Conservation (phyloP, 1,284 basidiomycete genomes). For the Moesziomyces globuligerus region DNA sequence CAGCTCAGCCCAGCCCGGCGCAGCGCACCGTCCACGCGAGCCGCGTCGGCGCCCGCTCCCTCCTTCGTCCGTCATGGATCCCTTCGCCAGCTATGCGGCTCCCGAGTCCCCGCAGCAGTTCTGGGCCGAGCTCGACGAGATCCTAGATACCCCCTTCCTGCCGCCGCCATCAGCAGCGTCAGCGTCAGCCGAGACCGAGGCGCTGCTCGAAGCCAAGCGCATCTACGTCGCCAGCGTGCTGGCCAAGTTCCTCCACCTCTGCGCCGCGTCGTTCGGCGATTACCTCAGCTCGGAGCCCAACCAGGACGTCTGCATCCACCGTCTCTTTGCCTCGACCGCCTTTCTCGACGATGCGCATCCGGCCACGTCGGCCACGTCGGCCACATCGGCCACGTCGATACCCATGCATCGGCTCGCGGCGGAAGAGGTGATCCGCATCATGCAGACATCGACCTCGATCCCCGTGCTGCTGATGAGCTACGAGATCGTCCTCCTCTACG, state of each 20-base stretch:
- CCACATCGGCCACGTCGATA: conserved; percentile 4
- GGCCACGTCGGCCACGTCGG: not conserved
- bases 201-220: conserved; percentile 24
- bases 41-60: too few species aligned
- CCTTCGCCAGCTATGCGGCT: conserved; percentile 50
- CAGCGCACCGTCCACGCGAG: too few species aligned
- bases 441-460: conserved; percentile 75
- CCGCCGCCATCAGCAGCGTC: conserved; percentile 8
- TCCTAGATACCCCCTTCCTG: conserved; percentile 45
- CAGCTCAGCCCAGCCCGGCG: too few species aligned
- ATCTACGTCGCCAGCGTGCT: conserved; percentile 36
- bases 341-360: conserved; percentile 31
- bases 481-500: conserved; percentile 79
- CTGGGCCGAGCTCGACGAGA: conserved; percentile 60
- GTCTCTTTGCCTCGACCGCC: conserved; percentile 43
- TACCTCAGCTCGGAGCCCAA: conserved; percentile 42
- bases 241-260: conserved; percentile 54
- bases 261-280: conserved; percentile 50
- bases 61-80: too few species aligned
- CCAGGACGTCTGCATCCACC: conserved; percentile 49
- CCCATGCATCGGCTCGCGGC: conserved; percentile 42
- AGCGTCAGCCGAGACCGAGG: not conserved
- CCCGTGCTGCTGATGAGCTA: conserved; percentile 84
- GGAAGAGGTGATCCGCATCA: conserved; percentile 43
- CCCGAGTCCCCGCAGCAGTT: conserved; percentile 52